Percentiles rank a stretch among this genome's conserved stretches.
phyloP scores from a whole-genome alignment of 2,329 filamentous ascomycete species.

The Neonectria hederae region DNA sequence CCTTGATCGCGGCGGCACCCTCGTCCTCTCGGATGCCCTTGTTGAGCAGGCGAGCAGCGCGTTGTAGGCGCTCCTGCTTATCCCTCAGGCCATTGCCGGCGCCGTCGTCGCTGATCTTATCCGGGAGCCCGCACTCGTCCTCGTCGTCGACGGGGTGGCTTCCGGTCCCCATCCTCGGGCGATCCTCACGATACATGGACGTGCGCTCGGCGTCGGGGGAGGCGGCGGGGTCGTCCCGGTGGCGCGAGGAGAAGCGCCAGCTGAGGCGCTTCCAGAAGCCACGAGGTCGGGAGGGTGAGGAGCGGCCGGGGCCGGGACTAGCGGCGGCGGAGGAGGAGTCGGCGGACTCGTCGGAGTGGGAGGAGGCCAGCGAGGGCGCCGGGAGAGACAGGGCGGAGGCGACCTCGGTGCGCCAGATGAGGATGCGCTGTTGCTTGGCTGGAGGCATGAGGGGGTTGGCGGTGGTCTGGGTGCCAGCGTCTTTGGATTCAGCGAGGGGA shows the following conservation, averaged over 20 bases:
- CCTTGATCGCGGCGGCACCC: conserved; percentile 16
- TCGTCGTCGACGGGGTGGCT: conserved; percentile 37
- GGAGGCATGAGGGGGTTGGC: conserved; percentile 43
- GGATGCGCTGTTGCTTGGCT: conserved; percentile 54
- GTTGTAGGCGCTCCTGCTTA: conserved; percentile 51
- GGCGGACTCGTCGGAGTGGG: conserved; percentile 47
- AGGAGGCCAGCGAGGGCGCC: conserved; percentile 44
- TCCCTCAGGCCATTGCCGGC: conserved; percentile 45
- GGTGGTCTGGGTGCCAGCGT: conserved; percentile 12
- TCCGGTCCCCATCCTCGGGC: conserved; percentile 16
- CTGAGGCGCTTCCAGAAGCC: conserved; percentile 43
- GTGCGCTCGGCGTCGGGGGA: conserved; percentile 41
- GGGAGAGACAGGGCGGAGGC: conserved; percentile 46
- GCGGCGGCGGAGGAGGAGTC: conserved; percentile 29
- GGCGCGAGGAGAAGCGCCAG: conserved; percentile 35
- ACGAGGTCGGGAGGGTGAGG: conserved; percentile 30
- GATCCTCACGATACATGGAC: conserved; percentile 49
- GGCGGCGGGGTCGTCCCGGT: conserved; percentile 1
- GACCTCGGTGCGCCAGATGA: conserved; percentile 62
- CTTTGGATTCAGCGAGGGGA: conserved; percentile 9
- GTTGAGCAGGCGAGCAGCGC: conserved; percentile 52
- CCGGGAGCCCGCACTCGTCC: conserved; percentile 31
- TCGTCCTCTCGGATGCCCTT: conserved; percentile 30
- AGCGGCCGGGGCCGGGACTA: conserved; percentile 15
- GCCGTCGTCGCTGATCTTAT: conserved; percentile 38